Evolutionary conservation across 2,329 filamentous ascomycete species (phyloP).

Genomic region (Monilinia fructicola): DNA sequence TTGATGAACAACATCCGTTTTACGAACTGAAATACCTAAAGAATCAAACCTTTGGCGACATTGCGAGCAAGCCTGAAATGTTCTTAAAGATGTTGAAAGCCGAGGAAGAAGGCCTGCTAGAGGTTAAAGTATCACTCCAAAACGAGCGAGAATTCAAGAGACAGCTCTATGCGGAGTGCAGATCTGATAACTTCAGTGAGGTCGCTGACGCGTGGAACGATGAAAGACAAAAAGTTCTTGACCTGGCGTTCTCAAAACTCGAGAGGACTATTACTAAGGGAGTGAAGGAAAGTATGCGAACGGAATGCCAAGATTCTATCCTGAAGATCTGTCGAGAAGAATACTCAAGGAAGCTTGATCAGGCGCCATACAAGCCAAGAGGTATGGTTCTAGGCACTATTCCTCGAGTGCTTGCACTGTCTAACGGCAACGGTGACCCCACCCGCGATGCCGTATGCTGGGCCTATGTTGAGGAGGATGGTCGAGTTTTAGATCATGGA

Average conservation of each 20-base stretch:
- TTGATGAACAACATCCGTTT: slow-evolving; percentile 92
- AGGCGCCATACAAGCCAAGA: slow-evolving; percentile 93
- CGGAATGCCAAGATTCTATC: slow-evolving; percentile 90
- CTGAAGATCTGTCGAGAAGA: slow-evolving; percentile 85
- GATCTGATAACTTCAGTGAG: slow-evolving; percentile 93
- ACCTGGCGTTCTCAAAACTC: slow-evolving; percentile 76
- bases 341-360: slow-evolving; percentile 86
- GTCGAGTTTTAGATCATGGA: slow-evolving; percentile 83
- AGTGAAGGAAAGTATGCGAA: slow-evolving; percentile 91
- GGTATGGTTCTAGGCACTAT: slow-evolving; percentile 86
- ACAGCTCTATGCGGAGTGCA: slow-evolving; percentile 78
- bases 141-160: slow-evolving; percentile 73
- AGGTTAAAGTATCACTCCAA: slow-evolving; percentile 77
- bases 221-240: slow-evolving; percentile 80
- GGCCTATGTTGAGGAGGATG: slow-evolving; percentile 92
- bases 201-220: slow-evolving; percentile 93
- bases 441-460: slow-evolving; percentile 79
- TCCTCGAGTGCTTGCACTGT: slow-evolving; percentile 82
- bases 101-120: slow-evolving; percentile 88
- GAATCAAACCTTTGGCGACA: slow-evolving; percentile 79
- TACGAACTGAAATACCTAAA: slow-evolving; percentile 97
- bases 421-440: slow-evolving; percentile 76
- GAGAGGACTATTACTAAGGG: slow-evolving; percentile 83
- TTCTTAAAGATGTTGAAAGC: slow-evolving; percentile 98
- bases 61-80: slow-evolving; percentile 80